Evolutionary conservation across 2,329 filamentous ascomycete species (phyloP), one percentile per base, ranked within the genome.

Genomic region (Dryadomyces quercus-mongolicae): DNA sequence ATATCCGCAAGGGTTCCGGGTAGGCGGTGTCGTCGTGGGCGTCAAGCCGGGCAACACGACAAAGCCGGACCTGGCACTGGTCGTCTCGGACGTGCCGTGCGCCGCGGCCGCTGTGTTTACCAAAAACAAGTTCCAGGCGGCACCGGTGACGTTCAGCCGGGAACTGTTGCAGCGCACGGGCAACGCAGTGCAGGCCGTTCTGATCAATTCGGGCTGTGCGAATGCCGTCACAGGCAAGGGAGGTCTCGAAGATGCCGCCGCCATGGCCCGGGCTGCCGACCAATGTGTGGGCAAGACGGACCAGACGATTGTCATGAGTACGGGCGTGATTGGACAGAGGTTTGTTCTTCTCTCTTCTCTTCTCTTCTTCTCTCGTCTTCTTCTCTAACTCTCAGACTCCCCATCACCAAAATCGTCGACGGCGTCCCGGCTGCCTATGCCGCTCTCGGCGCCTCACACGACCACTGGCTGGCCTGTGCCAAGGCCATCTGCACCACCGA

Each of bases 401-500:
- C 93, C 10, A 95, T 97, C 63, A 75, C 86, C 60, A 96, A 94
- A 70, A 98, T 98, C 65, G 72, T 92, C 49, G 74, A 81, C 65
- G 85, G 86, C 56, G 88, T 98, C 54, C 89, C 92, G 2, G 76
- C 80, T 9, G 90, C 88, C 5, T 81, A 88, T 65, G 72, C 77
- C 57, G 80, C 79, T 56, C 78, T 95, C 22, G 86, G 86, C 51
- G 76, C 77, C 48, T 80, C 84, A 8, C 91, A 97, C 70, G 79
- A 86, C 57, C 81, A 93, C 70, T 98, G 92, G 93, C 74, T 98
- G 49, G 76, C 77, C 53, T 85, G 88, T 46, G 93, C 93, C 55
- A 84, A 83, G 63, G 92, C 93, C 44, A 97, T 98, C 66, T 96
- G 92, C 76, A 98, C 93, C 13, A 98, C 93, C 16, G 93, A 98